Conservation (phyloP, 2,329 filamentous ascomycete genomes). For the Fusarium sulawesiense region DNA sequence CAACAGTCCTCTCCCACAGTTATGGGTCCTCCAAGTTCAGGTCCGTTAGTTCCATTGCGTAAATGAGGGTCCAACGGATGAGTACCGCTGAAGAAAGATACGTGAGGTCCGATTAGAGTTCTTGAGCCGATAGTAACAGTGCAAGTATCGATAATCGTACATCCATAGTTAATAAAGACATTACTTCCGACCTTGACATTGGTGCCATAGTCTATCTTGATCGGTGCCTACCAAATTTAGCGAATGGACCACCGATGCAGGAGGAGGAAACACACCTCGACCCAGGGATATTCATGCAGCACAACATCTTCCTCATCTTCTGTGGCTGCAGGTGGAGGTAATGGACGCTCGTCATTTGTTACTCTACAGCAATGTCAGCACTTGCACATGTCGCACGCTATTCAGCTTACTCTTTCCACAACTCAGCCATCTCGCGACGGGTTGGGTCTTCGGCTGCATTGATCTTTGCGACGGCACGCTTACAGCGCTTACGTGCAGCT, state of each 20-base stretch:
- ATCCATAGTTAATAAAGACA: constrained; percentile 81
- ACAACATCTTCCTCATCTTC: constrained; percentile 72
- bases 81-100: constrained; percentile 77
- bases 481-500: constrained; percentile 71
- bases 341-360: constrained; percentile 67
- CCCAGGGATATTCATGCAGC: constrained; percentile 73
- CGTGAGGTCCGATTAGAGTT: constrained; percentile 82
- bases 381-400: rapidly evolving
- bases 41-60: constrained; percentile 79
- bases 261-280: constrained; percentile 60
- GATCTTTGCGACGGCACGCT: constrained; percentile 69
- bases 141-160: constrained; percentile 81
- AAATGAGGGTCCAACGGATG: constrained; percentile 82
- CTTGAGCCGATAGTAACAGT: constrained; percentile 79
- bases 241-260: neutral
- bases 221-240: constrained; percentile 54
- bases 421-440: constrained; percentile 70
- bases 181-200: constrained; percentile 74
- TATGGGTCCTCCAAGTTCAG: constrained; percentile 79
- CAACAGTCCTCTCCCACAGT: constrained; percentile 84
- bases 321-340: constrained; percentile 69
- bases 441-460: constrained; percentile 71
- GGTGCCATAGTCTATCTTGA: constrained; percentile 81
- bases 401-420: constrained; percentile 75
- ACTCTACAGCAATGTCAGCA: constrained; percentile 60